Percentiles rank a stretch among this genome's conserved stretches.
Conservation (phyloP, 768 basidiomycete genomes). For the Termitomyces sp. region DNA sequence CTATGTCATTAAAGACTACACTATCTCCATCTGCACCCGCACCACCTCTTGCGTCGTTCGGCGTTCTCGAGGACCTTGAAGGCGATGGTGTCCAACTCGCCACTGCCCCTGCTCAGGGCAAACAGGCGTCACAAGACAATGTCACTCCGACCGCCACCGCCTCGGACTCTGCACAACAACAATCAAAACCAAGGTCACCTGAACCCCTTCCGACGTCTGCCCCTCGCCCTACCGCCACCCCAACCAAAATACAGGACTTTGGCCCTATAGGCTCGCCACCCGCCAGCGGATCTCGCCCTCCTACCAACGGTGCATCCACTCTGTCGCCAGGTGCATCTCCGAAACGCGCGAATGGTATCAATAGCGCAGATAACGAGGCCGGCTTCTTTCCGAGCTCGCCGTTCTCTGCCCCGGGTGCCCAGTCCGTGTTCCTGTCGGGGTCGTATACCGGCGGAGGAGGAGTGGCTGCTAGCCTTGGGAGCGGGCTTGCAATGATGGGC, state of each 20-base stretch:
- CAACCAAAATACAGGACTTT: constrained; percentile 45
- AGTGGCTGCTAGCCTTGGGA: constrained; percentile 61
- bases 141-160: constrained; percentile 1
- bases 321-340: constrained; percentile 64
- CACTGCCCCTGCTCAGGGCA: constrained; percentile 37
- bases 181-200: constrained; percentile 32
- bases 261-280: constrained; percentile 86
- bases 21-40: constrained; percentile 77
- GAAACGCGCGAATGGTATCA: constrained; percentile 23
- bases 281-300: constrained; percentile 28
- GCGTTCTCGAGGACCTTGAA: constrained; percentile 55
- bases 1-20: constrained; percentile 65
- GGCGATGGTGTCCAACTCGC: constrained; percentile 35
- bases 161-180: constrained; percentile 1
- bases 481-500: constrained; percentile 42
- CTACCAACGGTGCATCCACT: constrained; percentile 17
- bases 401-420: constrained; percentile 70
- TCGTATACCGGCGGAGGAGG: constrained; percentile 37
- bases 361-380: constrained; percentile 25
- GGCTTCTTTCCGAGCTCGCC: constrained; percentile 57
- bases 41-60: constrained; percentile 68
- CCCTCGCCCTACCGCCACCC: constrained; percentile 41
- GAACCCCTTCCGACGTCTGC: constrained; percentile 52
- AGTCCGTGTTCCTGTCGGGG: constrained; percentile 44
- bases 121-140: constrained; percentile 18